Base-by-base conservation (phyloP, 371 early-diverging fungal genomes). In the Apophysomyces variabilis region DNA sequence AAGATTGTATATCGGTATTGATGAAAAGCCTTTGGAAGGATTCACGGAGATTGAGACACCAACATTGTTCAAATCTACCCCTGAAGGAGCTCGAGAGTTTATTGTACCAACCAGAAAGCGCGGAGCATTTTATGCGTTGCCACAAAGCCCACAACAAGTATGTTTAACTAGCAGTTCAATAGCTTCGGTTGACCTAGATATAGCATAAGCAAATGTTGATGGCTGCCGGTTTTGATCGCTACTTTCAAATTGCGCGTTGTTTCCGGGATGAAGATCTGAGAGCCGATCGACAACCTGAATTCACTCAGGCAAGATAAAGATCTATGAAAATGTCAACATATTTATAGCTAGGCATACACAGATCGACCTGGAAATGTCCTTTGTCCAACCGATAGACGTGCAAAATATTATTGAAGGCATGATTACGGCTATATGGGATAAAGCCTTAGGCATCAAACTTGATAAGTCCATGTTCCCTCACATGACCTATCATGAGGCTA, bases 21-120 rank as follows among this genome's bases (percentile, higher is more conserved):
- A 11, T 21, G 21, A 1, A 9, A 14, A 26, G 3, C 3, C 32
- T 12, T 56, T 3, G 54, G 36, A 69, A 90, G 89, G 86, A 6
- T 95, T 96, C 78, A 77, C 88, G 6, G 97, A 96, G 62, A 91
- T 96, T n/a, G 97, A 96, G 66, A 96, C 96, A 0, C 96, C 97
- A 7, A 80, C 87, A 38, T 82, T 96, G 36, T 95, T 95, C 75
- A 96, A 96, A 70, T 91, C 93, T n/a, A 96, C 97, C 1, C 95
- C 96, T 8, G 96, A 96, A 76, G 96, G 97, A 12, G 96, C 97
- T 3, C 84, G 95, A 6, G 97, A 96, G 74, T 96, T 93, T 69
- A 84, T 95, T 36, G 95, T 96, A 0, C 96, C 97, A n/a, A 95
- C 96, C 5, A 83, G 96, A 47, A 83, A 82, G 21, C 70, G 70